Conservation (phyloP, 2,329 filamentous ascomycete species). For the Aspergillus amoenus region DNA sequence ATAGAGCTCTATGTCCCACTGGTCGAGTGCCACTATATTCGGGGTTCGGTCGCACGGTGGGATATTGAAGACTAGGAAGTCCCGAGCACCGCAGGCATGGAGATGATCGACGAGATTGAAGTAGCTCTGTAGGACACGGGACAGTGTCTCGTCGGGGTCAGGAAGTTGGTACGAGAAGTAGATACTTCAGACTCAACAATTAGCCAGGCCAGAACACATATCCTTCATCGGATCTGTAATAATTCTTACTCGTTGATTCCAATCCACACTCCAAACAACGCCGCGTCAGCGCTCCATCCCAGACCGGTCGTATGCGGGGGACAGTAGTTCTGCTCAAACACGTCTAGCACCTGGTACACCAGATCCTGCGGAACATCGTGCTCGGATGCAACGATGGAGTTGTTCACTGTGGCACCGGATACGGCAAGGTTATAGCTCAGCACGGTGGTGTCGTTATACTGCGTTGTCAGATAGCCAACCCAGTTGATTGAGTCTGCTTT, state of each 20-base stretch:
- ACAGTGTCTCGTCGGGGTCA: neutral
- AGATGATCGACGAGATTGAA: neutral
- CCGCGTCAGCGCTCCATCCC: neutral
- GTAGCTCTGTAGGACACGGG: neutral
- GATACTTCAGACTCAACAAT: neutral
- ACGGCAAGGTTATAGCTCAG: slow-evolving; percentile 11
- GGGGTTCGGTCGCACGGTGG: slow-evolving; percentile 7
- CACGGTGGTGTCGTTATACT: slow-evolving; percentile 1
- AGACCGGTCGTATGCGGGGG: neutral
- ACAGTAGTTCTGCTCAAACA: neutral
- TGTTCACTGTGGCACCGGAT: slow-evolving; percentile 7
- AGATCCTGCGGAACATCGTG: neutral
- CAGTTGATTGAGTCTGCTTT: slow-evolving; percentile 5
- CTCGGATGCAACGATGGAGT: neutral
- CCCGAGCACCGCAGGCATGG: slow-evolving; percentile 4
- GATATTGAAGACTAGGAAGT: slow-evolving; percentile 3
- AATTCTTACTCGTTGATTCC: slow-evolving; percentile 2
- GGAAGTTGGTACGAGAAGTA: neutral
- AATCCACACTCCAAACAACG: neutral
- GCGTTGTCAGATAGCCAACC: slow-evolving; percentile 8
- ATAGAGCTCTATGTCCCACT: neutral
- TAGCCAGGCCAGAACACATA: neutral
- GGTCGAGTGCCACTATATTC: neutral
- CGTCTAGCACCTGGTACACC: neutral
- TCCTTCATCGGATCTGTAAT: neutral